Percentiles rank a stretch among this genome's conserved stretches.
These are phyloP conservation scores for Irpex sp. DNA, from an alignment of 1,284 basidiomycete species.

Conservation along the genomic window DNA sequence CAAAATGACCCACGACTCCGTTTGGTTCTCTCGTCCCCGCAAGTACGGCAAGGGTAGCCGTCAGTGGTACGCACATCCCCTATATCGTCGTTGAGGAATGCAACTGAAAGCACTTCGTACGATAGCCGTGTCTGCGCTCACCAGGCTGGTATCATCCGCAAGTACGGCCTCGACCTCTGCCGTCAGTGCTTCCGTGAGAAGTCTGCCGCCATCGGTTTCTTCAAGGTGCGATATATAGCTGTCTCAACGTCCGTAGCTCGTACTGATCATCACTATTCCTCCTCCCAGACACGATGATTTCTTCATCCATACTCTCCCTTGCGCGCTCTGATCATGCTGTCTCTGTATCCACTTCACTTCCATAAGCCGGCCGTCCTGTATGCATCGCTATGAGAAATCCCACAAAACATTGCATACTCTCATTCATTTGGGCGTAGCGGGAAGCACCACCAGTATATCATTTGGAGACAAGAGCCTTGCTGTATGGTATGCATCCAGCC, in stretches of 20 bases:
- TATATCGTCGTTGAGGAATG: neutral
- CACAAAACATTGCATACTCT: neutral
- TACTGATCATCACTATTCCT: neutral
- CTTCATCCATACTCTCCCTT: neutral
- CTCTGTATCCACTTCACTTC: slow-evolving; percentile 3
- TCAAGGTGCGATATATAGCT: slow-evolving; percentile 63
- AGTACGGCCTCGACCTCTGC: slow-evolving; percentile 94
- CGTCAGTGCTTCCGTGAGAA: slow-evolving; percentile 99
- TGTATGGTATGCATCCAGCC: too few species aligned
- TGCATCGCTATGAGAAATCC: slow-evolving; percentile 1
- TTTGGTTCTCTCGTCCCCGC: slow-evolving; percentile 92
- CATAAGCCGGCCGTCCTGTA: slow-evolving; percentile 4
- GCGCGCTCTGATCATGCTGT: slow-evolving; percentile 7
- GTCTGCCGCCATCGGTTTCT: slow-evolving; percentile 88
- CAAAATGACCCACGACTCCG: slow-evolving; percentile 83
- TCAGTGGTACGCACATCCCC: slow-evolving; percentile 67
- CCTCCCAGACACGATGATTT: slow-evolving; percentile 13
- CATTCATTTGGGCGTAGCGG: neutral
- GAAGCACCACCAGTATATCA: too few species aligned
- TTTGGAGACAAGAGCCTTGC: too few species aligned
- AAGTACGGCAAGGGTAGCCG: slow-evolving; percentile 95
- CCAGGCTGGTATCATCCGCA: slow-evolving; percentile 94
- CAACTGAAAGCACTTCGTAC: slow-evolving; percentile 2
- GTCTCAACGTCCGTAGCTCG: neutral
- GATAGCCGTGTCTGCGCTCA: slow-evolving; percentile 90